Percentiles rank a stretch among this genome's conserved stretches.
These are phyloP conservation scores for Pichia exigua DNA, from an alignment of 805 yeast species.

Conservation along the genomic window DNA sequence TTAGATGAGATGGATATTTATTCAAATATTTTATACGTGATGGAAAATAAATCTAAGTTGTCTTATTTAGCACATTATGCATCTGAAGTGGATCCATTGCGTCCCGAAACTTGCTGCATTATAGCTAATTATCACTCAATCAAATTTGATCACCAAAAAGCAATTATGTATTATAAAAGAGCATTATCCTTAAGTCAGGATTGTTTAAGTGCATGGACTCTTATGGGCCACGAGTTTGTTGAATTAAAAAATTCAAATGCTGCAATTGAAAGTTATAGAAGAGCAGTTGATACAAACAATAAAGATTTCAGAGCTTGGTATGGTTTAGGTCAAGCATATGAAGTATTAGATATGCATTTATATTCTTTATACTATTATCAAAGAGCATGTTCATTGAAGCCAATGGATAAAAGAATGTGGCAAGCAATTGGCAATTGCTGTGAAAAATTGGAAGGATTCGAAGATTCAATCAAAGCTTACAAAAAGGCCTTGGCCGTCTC, in stretches of 20 bases:
- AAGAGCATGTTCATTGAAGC: constrained; percentile 80
- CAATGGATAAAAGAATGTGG: constrained; percentile 93
- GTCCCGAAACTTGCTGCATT: constrained; percentile 93
- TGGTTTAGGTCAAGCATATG: constrained; percentile 97
- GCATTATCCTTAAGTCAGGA: constrained; percentile 76
- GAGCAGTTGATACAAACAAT: constrained; percentile 85
- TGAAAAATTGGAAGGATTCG: constrained; percentile 62
- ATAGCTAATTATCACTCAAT: constrained; percentile 90
- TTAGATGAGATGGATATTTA: constrained; percentile 88
- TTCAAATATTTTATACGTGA: constrained; percentile 91
- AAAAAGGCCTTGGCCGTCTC: constrained; percentile 61
- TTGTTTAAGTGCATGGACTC: constrained; percentile 90
- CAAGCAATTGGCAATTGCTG: constrained; percentile 87
- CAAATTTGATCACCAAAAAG: constrained; percentile 89
- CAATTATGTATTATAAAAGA: constrained; percentile 85
- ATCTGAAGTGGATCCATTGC: constrained; percentile 69
- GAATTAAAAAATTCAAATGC: constrained; percentile 95
- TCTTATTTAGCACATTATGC: constrained; percentile 84
- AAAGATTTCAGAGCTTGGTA: constrained; percentile 97
- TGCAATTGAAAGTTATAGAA: constrained; percentile 88
- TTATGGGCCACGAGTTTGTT: constrained; percentile 98
- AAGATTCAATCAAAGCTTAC: constrained; percentile 74
- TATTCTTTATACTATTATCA: constrained; percentile 91
- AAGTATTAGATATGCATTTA: constrained; percentile 88
- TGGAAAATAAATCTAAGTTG: constrained; percentile 79